Conservation (phyloP, 2,329 filamentous ascomycete genomes). For the Phyllosticta paracitricarpa region DNA sequence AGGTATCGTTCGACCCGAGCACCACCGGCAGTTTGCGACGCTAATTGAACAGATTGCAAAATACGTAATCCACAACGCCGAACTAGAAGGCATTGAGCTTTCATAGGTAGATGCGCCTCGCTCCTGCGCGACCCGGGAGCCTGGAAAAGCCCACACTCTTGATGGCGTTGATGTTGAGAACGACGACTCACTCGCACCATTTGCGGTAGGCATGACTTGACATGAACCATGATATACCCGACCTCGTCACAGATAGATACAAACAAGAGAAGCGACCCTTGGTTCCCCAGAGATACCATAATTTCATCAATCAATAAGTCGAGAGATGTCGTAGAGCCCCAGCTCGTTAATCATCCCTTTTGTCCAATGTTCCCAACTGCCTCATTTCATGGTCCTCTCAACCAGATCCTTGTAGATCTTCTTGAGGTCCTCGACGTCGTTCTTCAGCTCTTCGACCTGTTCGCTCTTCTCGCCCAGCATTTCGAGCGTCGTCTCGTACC, state of each 20-base stretch:
- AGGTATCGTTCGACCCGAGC: conserved; percentile 43
- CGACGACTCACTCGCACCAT: not conserved
- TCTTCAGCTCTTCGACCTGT: conserved; percentile 77
- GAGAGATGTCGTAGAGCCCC: not conserved
- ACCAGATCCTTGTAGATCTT: conserved; percentile 91
- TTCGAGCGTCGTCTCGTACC: conserved; percentile 87
- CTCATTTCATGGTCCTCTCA: conserved; percentile 65
- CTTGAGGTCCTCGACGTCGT: conserved; percentile 88
- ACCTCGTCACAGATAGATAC: not conserved
- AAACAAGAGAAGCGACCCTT: not conserved
- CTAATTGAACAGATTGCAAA: conserved; percentile 24
- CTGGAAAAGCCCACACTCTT: not conserved
- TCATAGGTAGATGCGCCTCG: not conserved
- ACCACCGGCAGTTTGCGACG: not conserved
- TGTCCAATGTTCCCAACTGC: not conserved
- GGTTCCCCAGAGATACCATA: not conserved
- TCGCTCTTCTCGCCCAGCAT: conserved; percentile 97
- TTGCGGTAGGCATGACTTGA: not conserved
- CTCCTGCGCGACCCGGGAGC: not conserved
- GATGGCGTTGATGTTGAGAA: not conserved
- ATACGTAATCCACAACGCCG: conserved; percentile 68
- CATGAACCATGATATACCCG: not conserved
- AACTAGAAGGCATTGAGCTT: conserved; percentile 74
- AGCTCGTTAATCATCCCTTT: not conserved
- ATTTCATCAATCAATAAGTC: not conserved